phyloP scores from a whole-genome alignment of 306 rosid genomes.

The Oemleria cerasiformis region DNA sequence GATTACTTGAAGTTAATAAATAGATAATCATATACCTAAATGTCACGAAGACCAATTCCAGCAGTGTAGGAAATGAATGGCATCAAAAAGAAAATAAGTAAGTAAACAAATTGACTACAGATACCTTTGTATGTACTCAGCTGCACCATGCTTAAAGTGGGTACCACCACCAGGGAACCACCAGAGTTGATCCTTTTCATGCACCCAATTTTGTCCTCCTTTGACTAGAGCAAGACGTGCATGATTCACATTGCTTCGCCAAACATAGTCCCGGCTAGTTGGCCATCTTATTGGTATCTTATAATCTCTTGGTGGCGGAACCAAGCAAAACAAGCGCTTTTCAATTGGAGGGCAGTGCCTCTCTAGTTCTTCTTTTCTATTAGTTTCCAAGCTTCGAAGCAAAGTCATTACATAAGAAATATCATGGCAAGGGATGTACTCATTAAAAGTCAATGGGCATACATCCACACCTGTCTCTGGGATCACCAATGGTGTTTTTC shows the following conservation, averaged over 20 bases:
- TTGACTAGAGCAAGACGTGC: conserved; percentile 87
- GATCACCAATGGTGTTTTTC: conserved; percentile 49
- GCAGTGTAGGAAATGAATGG: neutral
- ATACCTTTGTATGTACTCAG: conserved; percentile 86
- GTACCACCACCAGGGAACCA: conserved; percentile 99
- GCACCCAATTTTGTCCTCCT: conserved; percentile 99
- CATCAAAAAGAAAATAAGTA: neutral
- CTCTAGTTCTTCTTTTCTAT: conserved; percentile 78
- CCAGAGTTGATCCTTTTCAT: conserved; percentile 74
- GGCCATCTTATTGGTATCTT: conserved; percentile 90
- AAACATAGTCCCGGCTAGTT: conserved; percentile 84
- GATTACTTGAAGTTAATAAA: neutral
- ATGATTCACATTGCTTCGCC: conserved; percentile 94
- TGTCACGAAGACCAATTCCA: neutral
- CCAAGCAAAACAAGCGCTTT: conserved; percentile 78
- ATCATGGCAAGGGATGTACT: conserved; percentile 85
- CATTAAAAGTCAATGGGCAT: conserved; percentile 78
- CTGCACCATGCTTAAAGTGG: conserved; percentile 92
- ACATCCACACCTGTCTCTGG: conserved; percentile 69
- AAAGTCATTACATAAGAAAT: conserved; percentile 52
- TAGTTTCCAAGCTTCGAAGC: conserved; percentile 52
- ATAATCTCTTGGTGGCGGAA: conserved; percentile 80
- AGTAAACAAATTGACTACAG: conserved; percentile 9
- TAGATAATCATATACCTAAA: neutral
- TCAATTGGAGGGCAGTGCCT: conserved; percentile 87